A percentile compares a stretch with the other conserved stretches of the same genome.
Evolutionary conservation across 192 early-diverging fungal species (phyloP).

Genomic region (Podila horticola): DNA sequence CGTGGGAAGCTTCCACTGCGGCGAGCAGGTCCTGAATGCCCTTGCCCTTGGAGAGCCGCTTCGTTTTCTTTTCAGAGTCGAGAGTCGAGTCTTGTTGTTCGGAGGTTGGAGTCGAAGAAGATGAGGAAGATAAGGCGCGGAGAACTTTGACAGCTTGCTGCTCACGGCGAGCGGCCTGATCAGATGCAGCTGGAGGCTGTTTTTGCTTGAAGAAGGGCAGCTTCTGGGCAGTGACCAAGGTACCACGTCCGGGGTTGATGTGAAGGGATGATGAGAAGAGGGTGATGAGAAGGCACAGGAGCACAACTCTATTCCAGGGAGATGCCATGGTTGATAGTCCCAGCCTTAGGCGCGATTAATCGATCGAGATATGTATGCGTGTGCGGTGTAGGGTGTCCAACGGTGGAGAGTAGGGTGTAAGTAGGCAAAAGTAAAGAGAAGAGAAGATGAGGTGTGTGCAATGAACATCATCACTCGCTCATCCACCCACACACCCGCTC

Average conservation of each 20-base stretch:
- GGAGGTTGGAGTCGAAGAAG: neutral
- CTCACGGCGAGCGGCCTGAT: conserved; percentile 1
- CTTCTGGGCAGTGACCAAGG: neutral
- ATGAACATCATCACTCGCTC: no score
- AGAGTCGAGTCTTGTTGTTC: neutral
- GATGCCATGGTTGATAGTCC: no score
- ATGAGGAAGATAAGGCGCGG: neutral
- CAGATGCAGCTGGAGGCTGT: neutral
- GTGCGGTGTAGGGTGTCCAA: no score
- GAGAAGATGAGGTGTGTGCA: no score
- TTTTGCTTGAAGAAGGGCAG: neutral
- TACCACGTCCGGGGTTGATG: neutral
- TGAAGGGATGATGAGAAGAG: neutral
- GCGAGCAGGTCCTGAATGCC: conserved; percentile 11
- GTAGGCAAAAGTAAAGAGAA: no score
- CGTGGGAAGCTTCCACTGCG: conserved; percentile 6
- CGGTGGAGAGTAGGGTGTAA: no score
- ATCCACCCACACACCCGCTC: no score
- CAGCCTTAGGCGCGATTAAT: no score
- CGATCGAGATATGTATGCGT: no score
- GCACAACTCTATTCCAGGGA: no score
- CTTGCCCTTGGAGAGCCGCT: conserved; percentile 25
- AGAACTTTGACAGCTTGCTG: neutral
- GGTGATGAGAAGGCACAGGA: neutral
- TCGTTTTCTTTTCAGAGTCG: neutral